A percentile compares a stretch with the other conserved stretches of the same genome.
Conservation (phyloP, 2,329 filamentous ascomycete genomes). For the Tolypocladium inflatum region DNA sequence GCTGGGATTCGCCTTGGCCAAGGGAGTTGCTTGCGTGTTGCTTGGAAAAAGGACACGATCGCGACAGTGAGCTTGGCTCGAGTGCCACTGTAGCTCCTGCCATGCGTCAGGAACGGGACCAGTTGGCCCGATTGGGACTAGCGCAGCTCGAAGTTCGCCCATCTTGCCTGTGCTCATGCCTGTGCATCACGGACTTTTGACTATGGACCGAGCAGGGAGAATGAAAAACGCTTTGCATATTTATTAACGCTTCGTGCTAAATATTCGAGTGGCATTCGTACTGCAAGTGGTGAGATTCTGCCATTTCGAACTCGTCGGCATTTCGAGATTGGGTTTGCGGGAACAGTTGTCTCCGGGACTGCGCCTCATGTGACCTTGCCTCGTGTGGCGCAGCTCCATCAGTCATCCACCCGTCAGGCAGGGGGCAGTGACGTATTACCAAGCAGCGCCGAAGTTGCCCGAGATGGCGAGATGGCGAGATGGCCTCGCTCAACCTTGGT, state of each 20-base stretch:
- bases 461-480: conserved; percentile 7
- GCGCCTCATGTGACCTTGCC: not conserved
- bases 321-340: not conserved
- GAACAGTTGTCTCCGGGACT: not conserved
- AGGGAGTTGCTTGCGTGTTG: not conserved
- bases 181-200: not conserved
- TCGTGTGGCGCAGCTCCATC: not conserved
- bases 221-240: not conserved
- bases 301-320: not conserved
- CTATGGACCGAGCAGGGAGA: not conserved
- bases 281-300: not conserved
- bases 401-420: not conserved
- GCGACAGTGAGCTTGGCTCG: conserved; percentile 1
- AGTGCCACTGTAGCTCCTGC: not conserved
- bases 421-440: conserved; percentile 27
- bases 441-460: conserved; percentile 25
- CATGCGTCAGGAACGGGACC: not conserved
- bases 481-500: not conserved
- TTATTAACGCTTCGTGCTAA: not conserved
- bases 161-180: not conserved
- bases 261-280: too few species aligned
- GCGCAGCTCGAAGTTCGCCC: not conserved
- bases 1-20: not conserved
- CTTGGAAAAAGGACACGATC: conserved; percentile 6
- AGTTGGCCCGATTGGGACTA: conserved; percentile 1